Conservation (phyloP, 179 eudicot genomes). For the Pouteria campechiana region DNA sequence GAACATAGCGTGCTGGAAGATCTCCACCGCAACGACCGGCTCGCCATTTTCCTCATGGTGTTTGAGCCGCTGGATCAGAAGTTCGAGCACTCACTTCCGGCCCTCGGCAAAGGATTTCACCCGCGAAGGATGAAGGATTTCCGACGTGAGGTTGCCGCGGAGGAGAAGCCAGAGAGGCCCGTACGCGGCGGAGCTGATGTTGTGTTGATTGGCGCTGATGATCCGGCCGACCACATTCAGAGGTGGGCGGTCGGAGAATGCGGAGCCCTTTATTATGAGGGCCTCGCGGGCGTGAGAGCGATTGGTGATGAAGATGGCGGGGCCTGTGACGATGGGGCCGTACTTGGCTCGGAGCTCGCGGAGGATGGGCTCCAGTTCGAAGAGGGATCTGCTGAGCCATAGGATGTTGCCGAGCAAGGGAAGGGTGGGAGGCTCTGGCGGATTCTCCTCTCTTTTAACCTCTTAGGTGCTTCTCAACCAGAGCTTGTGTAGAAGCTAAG, state of each 20-base stretch:
- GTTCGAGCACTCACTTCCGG: conserved; percentile 18
- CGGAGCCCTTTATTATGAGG: conserved; percentile 30
- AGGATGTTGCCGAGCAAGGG: conserved; percentile 15
- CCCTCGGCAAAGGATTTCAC: conserved; percentile 19
- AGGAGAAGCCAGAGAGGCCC: conserved; percentile 39
- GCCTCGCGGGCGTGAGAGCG: conserved; percentile 24
- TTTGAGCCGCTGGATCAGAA: conserved; percentile 13
- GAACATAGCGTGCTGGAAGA: conserved; percentile 36
- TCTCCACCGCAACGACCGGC: too few relatives aligned
- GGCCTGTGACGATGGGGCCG: conserved; percentile 32
- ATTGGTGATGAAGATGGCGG: conserved; percentile 20
- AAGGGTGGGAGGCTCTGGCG: conserved; percentile 16
- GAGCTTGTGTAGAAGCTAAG: too few relatives aligned
- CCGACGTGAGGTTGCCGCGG: conserved; percentile 30
- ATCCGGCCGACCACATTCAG: conserved; percentile 3
- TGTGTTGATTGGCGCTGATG: conserved; percentile 10
- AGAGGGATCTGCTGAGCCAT: conserved; percentile 12
- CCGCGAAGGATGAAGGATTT: conserved; percentile 29
- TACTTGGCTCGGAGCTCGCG: conserved; percentile 10
- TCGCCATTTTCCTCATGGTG: too few relatives aligned
- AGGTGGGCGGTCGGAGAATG: conserved; percentile 33
- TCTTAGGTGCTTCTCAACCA: too few relatives aligned
- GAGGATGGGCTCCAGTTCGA: conserved; percentile 18
- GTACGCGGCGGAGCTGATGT: conserved; percentile 24
- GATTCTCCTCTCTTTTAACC: too few relatives aligned